Evolutionary conservation across 2,329 filamentous ascomycete species (phyloP).

Genomic region (Aureobasidium sp.): DNA sequence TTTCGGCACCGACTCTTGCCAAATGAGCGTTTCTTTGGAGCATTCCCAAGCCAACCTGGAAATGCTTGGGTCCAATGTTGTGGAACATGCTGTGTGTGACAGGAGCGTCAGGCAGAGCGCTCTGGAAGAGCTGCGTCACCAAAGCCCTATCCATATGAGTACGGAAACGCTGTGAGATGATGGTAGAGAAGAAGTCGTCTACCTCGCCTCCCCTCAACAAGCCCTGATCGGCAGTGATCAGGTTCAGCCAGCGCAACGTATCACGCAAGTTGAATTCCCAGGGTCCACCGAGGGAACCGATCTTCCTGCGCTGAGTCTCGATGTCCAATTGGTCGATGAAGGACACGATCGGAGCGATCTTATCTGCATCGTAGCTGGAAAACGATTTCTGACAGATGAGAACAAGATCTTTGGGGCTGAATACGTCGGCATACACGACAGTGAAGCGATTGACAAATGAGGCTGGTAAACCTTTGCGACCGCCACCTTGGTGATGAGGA

Average conservation of each 20-base stretch:
- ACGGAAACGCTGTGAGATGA: conserved; percentile 85
- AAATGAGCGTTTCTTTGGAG: conserved; percentile 49
- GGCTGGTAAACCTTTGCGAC: conserved; percentile 84
- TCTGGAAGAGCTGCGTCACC: conserved; percentile 58
- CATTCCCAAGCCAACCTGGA: conserved; percentile 74
- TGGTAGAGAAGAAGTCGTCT: conserved; percentile 69
- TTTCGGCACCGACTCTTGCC: background rate
- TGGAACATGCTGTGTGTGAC: conserved; percentile 56
- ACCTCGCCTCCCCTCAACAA: conserved; percentile 54
- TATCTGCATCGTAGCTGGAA: conserved; percentile 50
- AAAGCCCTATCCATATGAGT: conserved; percentile 58
- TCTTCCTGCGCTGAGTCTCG: conserved; percentile 49
- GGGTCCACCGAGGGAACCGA: conserved; percentile 59
- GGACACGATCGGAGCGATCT: conserved; percentile 61
- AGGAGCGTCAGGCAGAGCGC: conserved; percentile 50
- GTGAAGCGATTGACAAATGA: conserved; percentile 98
- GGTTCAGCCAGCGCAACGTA: conserved; percentile 75
- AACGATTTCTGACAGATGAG: conserved; percentile 76
- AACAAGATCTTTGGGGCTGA: conserved; percentile 71
- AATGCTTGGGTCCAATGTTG: conserved; percentile 55
- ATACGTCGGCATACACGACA: conserved; percentile 91
- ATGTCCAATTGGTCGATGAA: conserved; percentile 78
- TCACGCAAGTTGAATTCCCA: conserved; percentile 97
- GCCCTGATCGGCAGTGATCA: conserved; percentile 56
- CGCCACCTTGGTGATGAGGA: conserved; percentile 92